These are phyloP conservation scores for Myriosclerotinia curreyana DNA, from an alignment of 2,329 filamentous ascomycete genomes.

Conservation along the genomic window DNA sequence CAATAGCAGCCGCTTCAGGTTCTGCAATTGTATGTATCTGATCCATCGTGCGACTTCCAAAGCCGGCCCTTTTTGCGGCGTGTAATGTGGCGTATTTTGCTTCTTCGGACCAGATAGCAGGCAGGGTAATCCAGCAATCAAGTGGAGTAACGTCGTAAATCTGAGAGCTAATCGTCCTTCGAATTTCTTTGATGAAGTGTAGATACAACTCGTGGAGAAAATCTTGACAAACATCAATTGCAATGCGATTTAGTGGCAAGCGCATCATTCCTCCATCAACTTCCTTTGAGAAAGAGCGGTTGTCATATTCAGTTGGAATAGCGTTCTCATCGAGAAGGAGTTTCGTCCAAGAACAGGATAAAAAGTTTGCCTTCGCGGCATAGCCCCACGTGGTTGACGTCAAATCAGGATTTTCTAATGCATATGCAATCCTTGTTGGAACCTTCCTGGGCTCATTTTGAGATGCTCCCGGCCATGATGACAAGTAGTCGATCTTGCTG, in stretches of 20 bases:
- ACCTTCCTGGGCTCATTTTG: constrained; percentile 12
- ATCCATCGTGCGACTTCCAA: constrained; percentile 24
- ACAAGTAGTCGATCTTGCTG: too few species aligned
- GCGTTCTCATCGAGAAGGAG: constrained; percentile 33
- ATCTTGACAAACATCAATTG: constrained; percentile 29
- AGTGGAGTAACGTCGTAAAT: constrained; percentile 26
- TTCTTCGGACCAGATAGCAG: constrained; percentile 33
- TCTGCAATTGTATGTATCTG: constrained; percentile 32
- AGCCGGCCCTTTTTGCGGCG: constrained; percentile 30
- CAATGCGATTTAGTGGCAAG: constrained; percentile 24
- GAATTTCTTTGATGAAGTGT: constrained; percentile 16
- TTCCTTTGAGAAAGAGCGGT: constrained; percentile 20
- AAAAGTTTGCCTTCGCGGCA: constrained; percentile 24
- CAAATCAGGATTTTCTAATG: constrained; percentile 21
- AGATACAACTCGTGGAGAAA: constrained; percentile 28
- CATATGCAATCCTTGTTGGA: constrained; percentile 30
- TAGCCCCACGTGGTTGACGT: constrained; percentile 27
- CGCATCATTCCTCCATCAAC: constrained; percentile 25
- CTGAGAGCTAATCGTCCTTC: neutral
- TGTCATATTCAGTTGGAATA: constrained; percentile 21
- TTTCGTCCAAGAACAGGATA: constrained; percentile 35
- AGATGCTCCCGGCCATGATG: too few species aligned
- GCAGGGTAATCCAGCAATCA: constrained; percentile 33
- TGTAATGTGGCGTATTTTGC: constrained; percentile 30
- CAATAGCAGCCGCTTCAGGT: constrained; percentile 33